Percentiles rank a stretch among this genome's conserved stretches.
Evolutionary conservation across 495 filamentous ascomycete genomes (phyloP).

Genomic region (Rhizodiscina lignyota): DNA sequence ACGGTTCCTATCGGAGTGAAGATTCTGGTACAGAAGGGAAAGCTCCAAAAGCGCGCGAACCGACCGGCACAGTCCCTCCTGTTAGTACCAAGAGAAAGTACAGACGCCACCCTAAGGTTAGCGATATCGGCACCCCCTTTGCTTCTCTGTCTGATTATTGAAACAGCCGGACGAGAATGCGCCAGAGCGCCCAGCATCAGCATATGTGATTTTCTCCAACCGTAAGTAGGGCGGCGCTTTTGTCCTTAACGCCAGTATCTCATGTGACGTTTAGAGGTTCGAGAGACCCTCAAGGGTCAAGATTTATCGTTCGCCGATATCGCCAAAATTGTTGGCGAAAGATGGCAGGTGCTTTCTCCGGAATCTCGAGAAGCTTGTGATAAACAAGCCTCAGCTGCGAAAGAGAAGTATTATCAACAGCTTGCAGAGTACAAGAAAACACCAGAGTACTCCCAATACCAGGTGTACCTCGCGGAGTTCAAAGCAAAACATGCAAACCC

Average conservation of each 20-base stretch:
- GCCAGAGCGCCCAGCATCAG: constrained; percentile 59
- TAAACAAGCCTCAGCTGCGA: constrained; percentile 45
- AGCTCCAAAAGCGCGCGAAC: constrained; percentile 4
- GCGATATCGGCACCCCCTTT: neutral
- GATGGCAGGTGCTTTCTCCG: constrained; percentile 53
- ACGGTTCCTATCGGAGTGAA: constrained; percentile 15
- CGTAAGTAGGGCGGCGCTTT: constrained; percentile 30
- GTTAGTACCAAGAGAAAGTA: constrained; percentile 52
- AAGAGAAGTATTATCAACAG: constrained; percentile 52
- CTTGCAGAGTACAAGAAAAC: constrained; percentile 62
- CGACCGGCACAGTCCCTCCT: too few relatives aligned
- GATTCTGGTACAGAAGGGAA: constrained; percentile 14
- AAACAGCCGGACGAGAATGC: constrained; percentile 59
- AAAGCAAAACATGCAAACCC: constrained; percentile 39
- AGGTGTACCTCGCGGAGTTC: constrained; percentile 55
- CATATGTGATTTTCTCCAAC: constrained; percentile 73
- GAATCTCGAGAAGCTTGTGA: constrained; percentile 55
- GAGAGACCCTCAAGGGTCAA: constrained; percentile 55
- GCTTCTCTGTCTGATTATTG: neutral
- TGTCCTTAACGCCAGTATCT: neutral
- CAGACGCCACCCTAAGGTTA: constrained; percentile 59
- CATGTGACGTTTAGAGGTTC: constrained; percentile 35
- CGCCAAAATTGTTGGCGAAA: constrained; percentile 63
- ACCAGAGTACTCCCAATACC: constrained; percentile 38
- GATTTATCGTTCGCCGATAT: constrained; percentile 67